A percentile compares a stretch with the other conserved stretches of the same genome.
These are phyloP conservation scores for Primulina tabacum DNA, from an alignment of 257 asterid species.

Conservation along the genomic window DNA sequence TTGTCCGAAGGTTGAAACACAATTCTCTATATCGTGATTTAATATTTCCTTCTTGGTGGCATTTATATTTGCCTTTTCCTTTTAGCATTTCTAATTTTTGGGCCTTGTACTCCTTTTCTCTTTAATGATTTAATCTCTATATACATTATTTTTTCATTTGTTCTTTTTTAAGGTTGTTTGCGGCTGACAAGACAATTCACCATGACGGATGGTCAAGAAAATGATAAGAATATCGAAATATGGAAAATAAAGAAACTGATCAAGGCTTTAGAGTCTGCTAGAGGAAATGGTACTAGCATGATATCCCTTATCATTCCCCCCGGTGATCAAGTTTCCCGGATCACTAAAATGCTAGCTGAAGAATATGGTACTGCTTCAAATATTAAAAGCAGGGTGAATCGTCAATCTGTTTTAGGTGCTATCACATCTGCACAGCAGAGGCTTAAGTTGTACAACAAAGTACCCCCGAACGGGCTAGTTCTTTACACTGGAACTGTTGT, in stretches of 20 bases:
- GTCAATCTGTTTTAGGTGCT: conserved; percentile 66
- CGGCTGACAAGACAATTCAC: conserved; percentile 17
- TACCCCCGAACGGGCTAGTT: conserved; percentile 57
- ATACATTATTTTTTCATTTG: conserved; percentile 1
- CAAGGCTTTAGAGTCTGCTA: conserved; percentile 54
- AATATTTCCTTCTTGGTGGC: background rate
- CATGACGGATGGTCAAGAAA: conserved; percentile 54
- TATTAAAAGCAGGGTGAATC: conserved; percentile 62
- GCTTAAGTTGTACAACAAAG: conserved; percentile 56
- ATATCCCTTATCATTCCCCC: conserved; percentile 65
- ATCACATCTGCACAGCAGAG: conserved; percentile 71
- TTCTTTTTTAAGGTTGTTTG: conserved; percentile 26
- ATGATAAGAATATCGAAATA: conserved; percentile 55
- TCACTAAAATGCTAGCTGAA: conserved; percentile 65
- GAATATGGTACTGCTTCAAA: conserved; percentile 65
- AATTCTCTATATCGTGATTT: background rate
- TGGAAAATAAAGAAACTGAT: conserved; percentile 63
- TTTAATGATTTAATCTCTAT: background rate
- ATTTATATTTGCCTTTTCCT: no score
- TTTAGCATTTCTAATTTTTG: background rate
- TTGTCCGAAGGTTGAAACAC: background rate
- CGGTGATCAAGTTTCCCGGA: conserved; percentile 54
- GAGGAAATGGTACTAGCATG: conserved; percentile 71
- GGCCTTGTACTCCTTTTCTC: background rate
- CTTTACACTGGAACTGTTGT: conserved; percentile 61